These are phyloP conservation scores for Ophiostoma sp. DNA, from an alignment of 2,329 filamentous ascomycete species.

Conservation along the genomic window DNA sequence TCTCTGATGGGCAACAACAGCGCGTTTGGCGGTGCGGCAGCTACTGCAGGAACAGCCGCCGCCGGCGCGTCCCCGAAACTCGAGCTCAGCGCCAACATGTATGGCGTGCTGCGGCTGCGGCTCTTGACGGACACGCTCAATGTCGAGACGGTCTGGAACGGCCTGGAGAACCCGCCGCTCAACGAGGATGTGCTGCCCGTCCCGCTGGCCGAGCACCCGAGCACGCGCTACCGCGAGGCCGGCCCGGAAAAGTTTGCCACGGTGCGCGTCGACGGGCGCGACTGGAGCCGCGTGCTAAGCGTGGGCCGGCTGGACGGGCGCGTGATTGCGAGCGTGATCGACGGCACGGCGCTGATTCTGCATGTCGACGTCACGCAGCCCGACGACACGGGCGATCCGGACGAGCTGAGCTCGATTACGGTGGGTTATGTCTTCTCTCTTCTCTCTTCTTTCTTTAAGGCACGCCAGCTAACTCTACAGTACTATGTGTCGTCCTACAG, in stretches of 20 bases:
- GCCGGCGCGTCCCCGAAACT: conserved; percentile 53
- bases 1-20: too few species aligned
- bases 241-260: conserved; percentile 82
- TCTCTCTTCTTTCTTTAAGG: neutral
- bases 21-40: too few species aligned
- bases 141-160: conserved; percentile 80
- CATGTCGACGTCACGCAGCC: conserved; percentile 75
- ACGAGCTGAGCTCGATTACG: conserved; percentile 70
- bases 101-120: conserved; percentile 74
- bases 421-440: conserved; percentile 42
- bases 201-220: conserved; percentile 72
- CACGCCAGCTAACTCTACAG: conserved; percentile 25
- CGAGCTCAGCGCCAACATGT: conserved; percentile 89
- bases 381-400: conserved; percentile 51
- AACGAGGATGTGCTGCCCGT: conserved; percentile 70
- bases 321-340: conserved; percentile 85
- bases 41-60: too few species aligned
- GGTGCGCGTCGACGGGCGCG: conserved; percentile 84
- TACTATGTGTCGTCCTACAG: conserved; percentile 41
- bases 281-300: conserved; percentile 92
- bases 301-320: conserved; percentile 83
- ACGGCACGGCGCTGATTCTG: conserved; percentile 73
- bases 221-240: conserved; percentile 68
- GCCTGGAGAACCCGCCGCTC: conserved; percentile 78
- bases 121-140: conserved; percentile 78